Evolutionary conservation across 257 asterid genomes (phyloP).

Genomic region (Marsdenia floribunda): DNA sequence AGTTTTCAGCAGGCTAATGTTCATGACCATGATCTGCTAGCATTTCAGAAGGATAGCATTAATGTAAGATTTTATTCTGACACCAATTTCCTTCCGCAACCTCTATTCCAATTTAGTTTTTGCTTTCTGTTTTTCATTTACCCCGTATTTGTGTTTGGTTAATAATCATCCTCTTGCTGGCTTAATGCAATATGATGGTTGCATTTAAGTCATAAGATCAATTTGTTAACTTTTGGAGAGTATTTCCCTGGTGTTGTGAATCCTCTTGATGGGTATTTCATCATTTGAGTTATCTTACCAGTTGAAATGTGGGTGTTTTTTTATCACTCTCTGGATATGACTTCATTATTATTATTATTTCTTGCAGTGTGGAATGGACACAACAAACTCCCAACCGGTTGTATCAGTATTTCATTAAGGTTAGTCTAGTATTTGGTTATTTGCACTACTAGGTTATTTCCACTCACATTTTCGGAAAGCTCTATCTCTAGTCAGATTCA

Average conservation of each 20-base stretch:
- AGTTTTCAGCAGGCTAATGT: slow-evolving; percentile 89
- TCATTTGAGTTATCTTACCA: slow-evolving; percentile 4
- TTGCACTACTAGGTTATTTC: neutral
- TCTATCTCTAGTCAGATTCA: neutral
- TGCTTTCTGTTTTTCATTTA: neutral
- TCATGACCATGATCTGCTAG: slow-evolving; percentile 81
- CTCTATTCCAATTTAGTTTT: neutral
- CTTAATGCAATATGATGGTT: slow-evolving; percentile 17
- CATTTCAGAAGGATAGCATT: slow-evolving; percentile 93
- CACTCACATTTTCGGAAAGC: neutral
- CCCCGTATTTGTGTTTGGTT: slow-evolving; percentile 8
- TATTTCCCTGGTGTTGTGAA: slow-evolving; percentile 90
- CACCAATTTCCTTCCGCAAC: slow-evolving; percentile 10
- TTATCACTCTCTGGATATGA: neutral
- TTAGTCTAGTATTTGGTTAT: slow-evolving; percentile 18
- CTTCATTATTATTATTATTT: slow-evolving; percentile 18
- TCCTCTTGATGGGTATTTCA: slow-evolving; percentile 89
- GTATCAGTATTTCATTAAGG: slow-evolving; percentile 97
- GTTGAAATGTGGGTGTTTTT: neutral
- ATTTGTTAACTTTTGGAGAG: slow-evolving; percentile 80
- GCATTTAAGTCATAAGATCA: slow-evolving; percentile 89
- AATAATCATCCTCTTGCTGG: slow-evolving; percentile 13
- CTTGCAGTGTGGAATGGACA: slow-evolving; percentile 70
- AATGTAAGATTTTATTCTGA: slow-evolving; percentile 53
- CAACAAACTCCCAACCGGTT: slow-evolving; percentile 77